Evolutionary conservation across 495 filamentous ascomycete species (phyloP).

Genomic region (Trichoderma orchidacearum): DNA sequence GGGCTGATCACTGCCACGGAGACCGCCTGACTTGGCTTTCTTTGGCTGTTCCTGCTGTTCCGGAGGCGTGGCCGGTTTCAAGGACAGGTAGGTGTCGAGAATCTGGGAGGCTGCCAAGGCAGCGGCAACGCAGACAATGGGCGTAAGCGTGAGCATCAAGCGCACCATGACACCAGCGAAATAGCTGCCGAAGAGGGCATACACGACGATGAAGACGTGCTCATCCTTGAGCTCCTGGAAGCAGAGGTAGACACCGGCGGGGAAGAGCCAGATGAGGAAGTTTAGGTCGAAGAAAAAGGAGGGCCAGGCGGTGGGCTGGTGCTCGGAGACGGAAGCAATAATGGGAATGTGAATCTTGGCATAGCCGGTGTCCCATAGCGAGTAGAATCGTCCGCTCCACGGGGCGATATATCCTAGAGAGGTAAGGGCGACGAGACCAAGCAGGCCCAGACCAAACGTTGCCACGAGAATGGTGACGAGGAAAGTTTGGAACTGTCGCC

Average conservation of each 20-base stretch:
- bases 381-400: conserved; percentile 99
- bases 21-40: conserved; percentile 33
- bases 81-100: conserved; percentile 69
- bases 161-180: conserved; percentile 99
- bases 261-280: conserved; percentile 98
- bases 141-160: conserved; percentile 93
- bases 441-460: conserved; percentile 45
- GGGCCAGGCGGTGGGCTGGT: conserved; percentile 99
- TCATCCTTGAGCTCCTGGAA: conserved; percentile 89
- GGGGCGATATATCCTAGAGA: conserved; percentile 85
- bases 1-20: conserved; percentile 59
- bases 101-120: conserved; percentile 83
- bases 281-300: conserved; percentile 99
- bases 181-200: conserved; percentile 88
- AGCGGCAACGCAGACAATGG: conserved; percentile 89
- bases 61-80: conserved; percentile 36
- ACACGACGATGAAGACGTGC: conserved; percentile 97
- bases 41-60: conserved; percentile 33
- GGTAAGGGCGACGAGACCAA: conserved; percentile 65
- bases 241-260: conserved; percentile 95
- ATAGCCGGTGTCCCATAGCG: conserved; percentile 97
- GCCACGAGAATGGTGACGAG: conserved; percentile 66
- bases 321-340: conserved; percentile 97
- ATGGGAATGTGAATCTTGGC: conserved; percentile 99
- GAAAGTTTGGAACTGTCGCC: conserved; percentile 85